phyloP scores from a whole-genome alignment of 176 grass and related monocot species.

The Pharus latifolius region DNA sequence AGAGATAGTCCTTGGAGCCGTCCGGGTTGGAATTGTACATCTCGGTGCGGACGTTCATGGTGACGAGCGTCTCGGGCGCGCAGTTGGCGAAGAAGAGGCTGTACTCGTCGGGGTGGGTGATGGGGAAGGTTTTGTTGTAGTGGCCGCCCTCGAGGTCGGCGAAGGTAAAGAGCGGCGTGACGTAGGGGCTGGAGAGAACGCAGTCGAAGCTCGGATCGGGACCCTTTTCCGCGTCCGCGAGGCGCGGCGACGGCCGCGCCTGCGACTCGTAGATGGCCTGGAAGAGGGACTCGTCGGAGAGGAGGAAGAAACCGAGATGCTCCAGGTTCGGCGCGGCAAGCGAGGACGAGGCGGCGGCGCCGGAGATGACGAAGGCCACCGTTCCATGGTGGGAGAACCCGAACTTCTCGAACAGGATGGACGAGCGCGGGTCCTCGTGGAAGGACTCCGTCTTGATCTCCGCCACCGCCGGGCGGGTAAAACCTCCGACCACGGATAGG shows the following conservation, averaged over 20 bases:
- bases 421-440: slow-evolving; percentile 41
- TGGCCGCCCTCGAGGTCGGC: slow-evolving; percentile 22
- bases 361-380: slow-evolving; percentile 39
- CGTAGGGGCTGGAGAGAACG: slow-evolving; percentile 62
- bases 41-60: slow-evolving; percentile 72
- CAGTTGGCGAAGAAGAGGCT: slow-evolving; percentile 95
- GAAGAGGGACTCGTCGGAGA: slow-evolving; percentile 70
- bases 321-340: slow-evolving; percentile 26
- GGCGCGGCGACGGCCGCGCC: neutral
- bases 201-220: slow-evolving; percentile 28
- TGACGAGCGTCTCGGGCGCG: slow-evolving; percentile 45
- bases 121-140: slow-evolving; percentile 54
- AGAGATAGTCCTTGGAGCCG: slow-evolving; percentile 68
- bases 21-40: slow-evolving; percentile 69
- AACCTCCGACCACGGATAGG: neutral
- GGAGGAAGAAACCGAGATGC: slow-evolving; percentile 74
- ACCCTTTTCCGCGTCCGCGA: too few species aligned
- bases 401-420: slow-evolving; percentile 98
- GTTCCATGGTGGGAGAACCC: slow-evolving; percentile 57
- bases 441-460: slow-evolving; percentile 69
- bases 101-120: slow-evolving; percentile 91
- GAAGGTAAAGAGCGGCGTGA: slow-evolving; percentile 67
- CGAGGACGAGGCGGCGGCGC: slow-evolving; percentile 44
- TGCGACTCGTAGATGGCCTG: slow-evolving; percentile 44
- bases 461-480: slow-evolving; percentile 21